Evolutionary conservation across 2,329 filamentous ascomycete genomes (phyloP), one percentile per base, ranked within the genome.

Genomic region (Monilinia aucupariae): DNA sequence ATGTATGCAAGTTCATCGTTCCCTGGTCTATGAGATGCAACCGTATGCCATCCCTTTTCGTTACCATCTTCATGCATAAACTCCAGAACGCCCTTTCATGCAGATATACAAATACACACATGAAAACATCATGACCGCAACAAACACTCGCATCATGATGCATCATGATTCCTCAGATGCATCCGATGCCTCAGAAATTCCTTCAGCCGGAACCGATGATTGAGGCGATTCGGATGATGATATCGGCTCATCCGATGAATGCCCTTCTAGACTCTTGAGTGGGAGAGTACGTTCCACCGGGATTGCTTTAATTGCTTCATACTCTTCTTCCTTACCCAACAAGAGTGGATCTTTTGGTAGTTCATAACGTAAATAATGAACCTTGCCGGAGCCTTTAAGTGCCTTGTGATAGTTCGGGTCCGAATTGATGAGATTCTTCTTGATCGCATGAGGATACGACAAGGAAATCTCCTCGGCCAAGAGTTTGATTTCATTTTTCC

Each of bases 51-150:
- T 17, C 9, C 22, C 15, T 22, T 37, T 37, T 47, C 15, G n/a
- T n/a, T 6, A 48, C 39, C 32, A 25, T 47, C 27, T 27, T 34
- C 34, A n/a, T 47, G 12, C 25, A 39, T 15, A 27, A 56, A 56
- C 59, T 55, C 59, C 59, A 56, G 55, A 48, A 62, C 59, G 43
- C 59, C 59, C 32, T 55, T 22, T 37, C 17, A 47, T 55, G 59
- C 27, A 61, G 9, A n/a, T 45, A 61, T 45, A 34, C 37, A 56
- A 47, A 47, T 55, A 30, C 41, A n/a, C 20, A 56, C 15, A 3
- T 56, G 20, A 56, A 39, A 49, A 52, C 13, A 17, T 27, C 39
- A 22, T 7, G 8, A 22, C 12, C 39, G 12, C 27, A 56, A 45
- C 53, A 32, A 32, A 56, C 25, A 8, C 37, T 45, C 17, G 27